Conservation (phyloP, 169 alveolate genomes). For the Amoebophrya sp. region DNA sequence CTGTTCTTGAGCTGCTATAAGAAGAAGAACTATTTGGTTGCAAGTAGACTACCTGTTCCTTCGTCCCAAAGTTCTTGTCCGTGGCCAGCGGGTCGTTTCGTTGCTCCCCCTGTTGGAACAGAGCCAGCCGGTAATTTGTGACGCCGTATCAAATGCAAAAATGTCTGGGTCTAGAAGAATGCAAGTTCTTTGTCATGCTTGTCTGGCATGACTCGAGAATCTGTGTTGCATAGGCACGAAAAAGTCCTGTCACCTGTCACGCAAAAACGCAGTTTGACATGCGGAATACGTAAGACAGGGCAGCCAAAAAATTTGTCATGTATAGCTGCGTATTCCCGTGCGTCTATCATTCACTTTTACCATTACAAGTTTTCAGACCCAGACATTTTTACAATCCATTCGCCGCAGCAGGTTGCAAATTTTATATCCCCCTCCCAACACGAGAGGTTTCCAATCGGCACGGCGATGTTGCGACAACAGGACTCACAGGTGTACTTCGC, state of each 20-base stretch:
- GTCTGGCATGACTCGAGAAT: too few relatives aligned
- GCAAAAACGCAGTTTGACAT: too few relatives aligned
- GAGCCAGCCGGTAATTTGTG: neutral
- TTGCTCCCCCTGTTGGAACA: neutral
- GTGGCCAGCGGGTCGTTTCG: constrained; percentile 10
- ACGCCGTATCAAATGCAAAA: neutral
- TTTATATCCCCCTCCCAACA: neutral
- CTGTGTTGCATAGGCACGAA: too few relatives aligned
- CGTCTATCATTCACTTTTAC: too few relatives aligned
- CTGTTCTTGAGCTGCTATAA: too few relatives aligned
- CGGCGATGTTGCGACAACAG: neutral
- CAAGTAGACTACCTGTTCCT: neutral
- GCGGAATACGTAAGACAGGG: too few relatives aligned
- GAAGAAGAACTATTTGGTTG: too few relatives aligned
- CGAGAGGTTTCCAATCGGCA: neutral
- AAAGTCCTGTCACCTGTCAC: too few relatives aligned
- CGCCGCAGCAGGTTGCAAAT: constrained; percentile 11
- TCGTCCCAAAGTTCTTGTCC: neutral
- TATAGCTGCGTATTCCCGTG: too few relatives aligned
- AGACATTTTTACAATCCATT: neutral
- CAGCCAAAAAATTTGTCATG: too few relatives aligned
- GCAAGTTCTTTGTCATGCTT: too few relatives aligned
- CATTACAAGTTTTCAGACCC: neutral
- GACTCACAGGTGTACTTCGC: neutral
- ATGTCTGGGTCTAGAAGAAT: neutral